Conservation (phyloP, 75 land plant genomes). For the Picea glauca region DNA sequence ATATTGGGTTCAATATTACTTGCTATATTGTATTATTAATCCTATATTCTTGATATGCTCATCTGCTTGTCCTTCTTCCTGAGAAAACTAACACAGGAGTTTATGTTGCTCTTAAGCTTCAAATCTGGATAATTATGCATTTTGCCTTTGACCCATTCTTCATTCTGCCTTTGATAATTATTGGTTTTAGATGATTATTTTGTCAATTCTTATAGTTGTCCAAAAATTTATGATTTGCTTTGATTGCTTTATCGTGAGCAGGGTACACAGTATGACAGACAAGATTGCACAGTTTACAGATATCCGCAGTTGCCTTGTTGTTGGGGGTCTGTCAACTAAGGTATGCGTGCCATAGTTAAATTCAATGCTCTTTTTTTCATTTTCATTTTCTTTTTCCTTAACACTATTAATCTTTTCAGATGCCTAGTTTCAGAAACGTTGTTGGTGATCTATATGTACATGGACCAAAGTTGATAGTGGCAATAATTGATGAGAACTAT, state of each 20-base stretch:
- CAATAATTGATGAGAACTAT: background rate
- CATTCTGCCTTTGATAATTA: background rate
- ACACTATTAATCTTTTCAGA: background rate
- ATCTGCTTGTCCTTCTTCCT: background rate
- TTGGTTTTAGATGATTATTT: background rate
- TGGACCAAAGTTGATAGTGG: background rate
- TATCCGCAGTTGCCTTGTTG: conserved; percentile 80
- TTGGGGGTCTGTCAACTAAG: conserved; percentile 95
- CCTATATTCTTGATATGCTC: background rate
- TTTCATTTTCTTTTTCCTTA: background rate
- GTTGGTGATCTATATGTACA: background rate
- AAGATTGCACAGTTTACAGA: conserved; percentile 96
- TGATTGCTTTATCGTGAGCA: conserved; percentile 18
- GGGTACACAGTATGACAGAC: conserved; percentile 94
- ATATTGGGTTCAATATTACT: background rate
- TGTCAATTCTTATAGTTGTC: background rate
- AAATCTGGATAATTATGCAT: background rate
- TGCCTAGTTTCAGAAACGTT: background rate
- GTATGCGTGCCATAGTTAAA: conserved; percentile 28
- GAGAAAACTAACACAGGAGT: background rate
- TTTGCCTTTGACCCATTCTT: background rate
- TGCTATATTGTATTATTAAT: background rate
- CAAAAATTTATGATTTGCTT: background rate
- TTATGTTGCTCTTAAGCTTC: background rate
- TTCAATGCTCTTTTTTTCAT: background rate